Percentiles rank a stretch among this genome's conserved stretches.
These are phyloP conservation scores for Solanum etuberosum DNA, from an alignment of 257 asterid species.

Conservation along the genomic window DNA sequence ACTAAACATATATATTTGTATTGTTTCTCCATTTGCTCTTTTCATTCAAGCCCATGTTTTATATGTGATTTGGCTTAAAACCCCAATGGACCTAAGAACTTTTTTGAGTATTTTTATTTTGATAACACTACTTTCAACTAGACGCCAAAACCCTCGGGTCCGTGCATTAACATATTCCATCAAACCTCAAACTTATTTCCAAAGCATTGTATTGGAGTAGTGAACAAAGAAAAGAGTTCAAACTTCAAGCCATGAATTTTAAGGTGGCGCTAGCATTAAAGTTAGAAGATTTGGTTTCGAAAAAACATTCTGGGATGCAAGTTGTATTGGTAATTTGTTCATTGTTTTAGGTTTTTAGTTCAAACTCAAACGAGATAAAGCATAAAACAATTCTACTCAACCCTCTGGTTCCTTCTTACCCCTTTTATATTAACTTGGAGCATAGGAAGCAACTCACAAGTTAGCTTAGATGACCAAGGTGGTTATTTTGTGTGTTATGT, in stretches of 20 bases:
- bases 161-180: neutral
- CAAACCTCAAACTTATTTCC: neutral
- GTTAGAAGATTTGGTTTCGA: neutral
- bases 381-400: neutral
- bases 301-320: neutral
- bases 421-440: neutral
- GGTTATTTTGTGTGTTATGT: neutral
- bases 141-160: neutral
- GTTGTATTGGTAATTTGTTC: neutral
- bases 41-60: no score
- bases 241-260: neutral
- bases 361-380: neutral
- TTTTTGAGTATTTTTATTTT: no score
- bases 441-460: neutral
- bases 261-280: neutral
- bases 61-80: neutral
- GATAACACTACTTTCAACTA: no score
- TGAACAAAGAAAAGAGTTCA: neutral
- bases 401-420: neutral
- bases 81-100: no score
- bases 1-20: neutral
- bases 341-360: no score
- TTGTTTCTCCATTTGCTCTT: no score
- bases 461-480: neutral
- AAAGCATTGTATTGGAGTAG: neutral